Evolutionary conservation across 2,329 filamentous ascomycete genomes (phyloP).

Genomic region (Lasiodiplodia sp.): DNA sequence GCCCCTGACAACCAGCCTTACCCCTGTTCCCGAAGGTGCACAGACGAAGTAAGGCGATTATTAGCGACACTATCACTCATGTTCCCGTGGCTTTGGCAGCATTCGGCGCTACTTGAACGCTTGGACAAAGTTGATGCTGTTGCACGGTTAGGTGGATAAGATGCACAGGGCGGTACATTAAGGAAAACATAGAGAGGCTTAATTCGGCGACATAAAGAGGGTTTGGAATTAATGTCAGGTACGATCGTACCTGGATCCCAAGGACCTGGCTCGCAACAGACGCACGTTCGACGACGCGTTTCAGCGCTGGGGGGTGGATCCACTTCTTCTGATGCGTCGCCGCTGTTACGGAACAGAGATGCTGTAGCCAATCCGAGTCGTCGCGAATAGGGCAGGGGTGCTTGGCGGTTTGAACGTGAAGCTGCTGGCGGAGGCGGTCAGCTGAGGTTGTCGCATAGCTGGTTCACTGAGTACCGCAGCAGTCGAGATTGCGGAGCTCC

Average conservation of each 20-base stretch:
- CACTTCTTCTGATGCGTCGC: neutral
- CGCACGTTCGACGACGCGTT: constrained; percentile 18
- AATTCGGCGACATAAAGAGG: neutral
- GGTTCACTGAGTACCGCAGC: neutral
- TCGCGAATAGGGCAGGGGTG: neutral
- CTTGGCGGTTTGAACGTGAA: constrained; percentile 1
- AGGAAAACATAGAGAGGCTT: neutral
- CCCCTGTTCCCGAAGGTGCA: neutral
- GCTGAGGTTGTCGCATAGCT: neutral
- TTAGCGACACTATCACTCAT: neutral
- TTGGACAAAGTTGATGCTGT: neutral
- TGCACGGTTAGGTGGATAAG: neutral
- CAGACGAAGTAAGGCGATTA: neutral
- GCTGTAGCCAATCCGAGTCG: neutral
- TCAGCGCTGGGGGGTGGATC: constrained; percentile 8
- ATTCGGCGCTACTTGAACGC: neutral
- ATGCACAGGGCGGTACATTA: neutral
- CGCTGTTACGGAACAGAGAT: neutral
- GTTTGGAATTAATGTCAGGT: neutral
- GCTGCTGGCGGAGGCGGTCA: constrained; percentile 2
- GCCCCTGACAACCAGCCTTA: constrained; percentile 18
- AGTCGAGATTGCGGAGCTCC: neutral
- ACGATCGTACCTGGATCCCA: constrained; percentile 6
- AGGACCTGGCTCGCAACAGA: constrained; percentile 5
- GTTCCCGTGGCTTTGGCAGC: neutral